phyloP scores from a whole-genome alignment of 768 basidiomycete genomes.

The Leccinellum rugosiceps region DNA sequence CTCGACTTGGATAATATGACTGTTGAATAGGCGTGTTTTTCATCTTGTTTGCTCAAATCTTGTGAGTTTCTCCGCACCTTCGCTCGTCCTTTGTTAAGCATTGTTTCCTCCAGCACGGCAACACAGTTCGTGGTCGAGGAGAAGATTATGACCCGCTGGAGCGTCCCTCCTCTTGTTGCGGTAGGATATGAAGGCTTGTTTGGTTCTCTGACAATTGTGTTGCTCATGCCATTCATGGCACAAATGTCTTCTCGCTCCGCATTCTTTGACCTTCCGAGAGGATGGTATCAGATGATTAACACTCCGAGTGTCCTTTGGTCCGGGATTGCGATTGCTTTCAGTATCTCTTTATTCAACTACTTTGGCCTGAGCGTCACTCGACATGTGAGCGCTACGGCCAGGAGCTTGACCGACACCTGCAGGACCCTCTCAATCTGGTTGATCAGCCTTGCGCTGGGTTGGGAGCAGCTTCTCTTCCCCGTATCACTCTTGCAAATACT shows the following conservation, averaged over 20 bases:
- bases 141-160: constrained; percentile 88
- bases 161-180: constrained; percentile 84
- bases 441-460: constrained; percentile 82
- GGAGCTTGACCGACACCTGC: constrained; percentile 91
- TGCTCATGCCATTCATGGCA: constrained; percentile 79
- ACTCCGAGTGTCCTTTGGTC: constrained; percentile 70
- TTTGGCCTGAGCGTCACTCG: constrained; percentile 92
- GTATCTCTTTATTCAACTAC: constrained; percentile 82
- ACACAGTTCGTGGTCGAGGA: constrained; percentile 95
- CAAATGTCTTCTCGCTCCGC: constrained; percentile 60
- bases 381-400: constrained; percentile 88
- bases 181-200: constrained; percentile 96
- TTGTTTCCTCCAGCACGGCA: constrained; percentile 60
- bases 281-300: constrained; percentile 84
- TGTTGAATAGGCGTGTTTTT: constrained; percentile 72
- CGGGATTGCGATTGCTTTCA: constrained; percentile 66
- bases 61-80: constrained; percentile 49
- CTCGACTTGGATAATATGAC: constrained; percentile 16
- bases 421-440: constrained; percentile 96
- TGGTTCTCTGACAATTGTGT: constrained; percentile 74
- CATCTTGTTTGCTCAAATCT: constrained; percentile 90
- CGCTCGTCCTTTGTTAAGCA: not conserved
- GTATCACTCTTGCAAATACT: constrained; percentile 77
- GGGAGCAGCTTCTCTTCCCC: constrained; percentile 84
- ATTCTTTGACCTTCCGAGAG: constrained; percentile 86